A percentile compares a stretch with the other conserved stretches of the same genome.
phyloP scores from a whole-genome alignment of 2,329 filamentous ascomycete species.

The Colletotrichum coccodes region DNA sequence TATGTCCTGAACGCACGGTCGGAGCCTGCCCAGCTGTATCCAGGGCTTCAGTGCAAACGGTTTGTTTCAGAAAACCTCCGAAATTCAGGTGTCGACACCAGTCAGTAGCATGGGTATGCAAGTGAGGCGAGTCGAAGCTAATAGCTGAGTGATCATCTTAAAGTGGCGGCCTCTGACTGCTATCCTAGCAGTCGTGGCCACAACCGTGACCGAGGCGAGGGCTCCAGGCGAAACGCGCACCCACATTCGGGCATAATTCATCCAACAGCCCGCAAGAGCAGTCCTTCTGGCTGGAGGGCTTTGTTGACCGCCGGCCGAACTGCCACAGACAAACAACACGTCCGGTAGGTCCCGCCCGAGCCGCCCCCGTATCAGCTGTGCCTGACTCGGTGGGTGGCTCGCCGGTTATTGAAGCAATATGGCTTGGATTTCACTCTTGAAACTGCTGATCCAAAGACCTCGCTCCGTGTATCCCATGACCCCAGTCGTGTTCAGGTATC shows the following conservation, averaged over 20 bases:
- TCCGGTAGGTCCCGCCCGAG: slow-evolving; percentile 12
- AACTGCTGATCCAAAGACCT: slow-evolving; percentile 13
- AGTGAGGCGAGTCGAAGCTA: background rate
- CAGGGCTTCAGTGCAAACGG: slow-evolving; percentile 5
- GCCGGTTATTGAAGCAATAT: slow-evolving; percentile 14
- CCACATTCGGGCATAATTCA: background rate
- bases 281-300: background rate
- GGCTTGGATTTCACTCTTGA: slow-evolving; percentile 26
- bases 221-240: background rate
- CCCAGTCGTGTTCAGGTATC: slow-evolving; percentile 30
- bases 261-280: background rate
- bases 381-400: slow-evolving; percentile 5
- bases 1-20: slow-evolving; percentile 12
- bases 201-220: background rate
- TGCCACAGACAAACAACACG: background rate
- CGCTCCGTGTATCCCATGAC: slow-evolving; percentile 8
- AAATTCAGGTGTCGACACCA: background rate
- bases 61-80: slow-evolving; percentile 24
- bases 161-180: background rate
- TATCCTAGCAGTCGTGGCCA: background rate
- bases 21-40: slow-evolving; percentile 6
- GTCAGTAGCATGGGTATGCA: background rate
- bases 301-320: slow-evolving; percentile 18
- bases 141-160: background rate
- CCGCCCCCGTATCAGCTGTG: background rate